These are phyloP conservation scores for Maudiozyma humilis DNA, from an alignment of 1,139 yeast genomes.

Conservation along the genomic window DNA sequence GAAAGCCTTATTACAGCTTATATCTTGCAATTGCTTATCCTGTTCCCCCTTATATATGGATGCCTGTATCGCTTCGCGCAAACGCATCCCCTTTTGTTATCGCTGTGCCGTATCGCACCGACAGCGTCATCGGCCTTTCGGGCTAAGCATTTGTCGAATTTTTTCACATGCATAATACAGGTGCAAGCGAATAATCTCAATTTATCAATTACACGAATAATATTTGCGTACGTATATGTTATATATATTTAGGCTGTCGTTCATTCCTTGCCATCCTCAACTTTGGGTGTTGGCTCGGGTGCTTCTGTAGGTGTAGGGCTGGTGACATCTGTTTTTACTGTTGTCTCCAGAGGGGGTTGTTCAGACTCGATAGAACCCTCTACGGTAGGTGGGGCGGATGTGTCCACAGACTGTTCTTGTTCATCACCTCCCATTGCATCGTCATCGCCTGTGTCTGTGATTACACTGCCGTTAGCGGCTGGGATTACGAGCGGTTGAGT, in stretches of 20 bases:
- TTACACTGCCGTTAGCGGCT: neutral
- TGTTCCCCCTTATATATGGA: no score
- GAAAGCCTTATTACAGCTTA: no score
- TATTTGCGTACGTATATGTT: no score
- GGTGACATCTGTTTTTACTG: no score
- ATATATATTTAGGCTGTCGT: no score
- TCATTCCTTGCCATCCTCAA: no score
- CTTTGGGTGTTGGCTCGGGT: no score
- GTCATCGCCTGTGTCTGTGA: neutral
- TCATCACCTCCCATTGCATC: neutral
- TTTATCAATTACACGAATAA: no score
- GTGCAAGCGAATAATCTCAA: neutral
- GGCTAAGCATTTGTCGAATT: no score
- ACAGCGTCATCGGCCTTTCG: neutral
- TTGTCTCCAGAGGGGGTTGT: neutral
- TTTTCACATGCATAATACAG: neutral
- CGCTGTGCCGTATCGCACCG: neutral
- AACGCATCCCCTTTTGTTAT: neutral
- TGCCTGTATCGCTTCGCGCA: neutral
- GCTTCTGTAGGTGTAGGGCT: no score
- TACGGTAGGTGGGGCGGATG: neutral
- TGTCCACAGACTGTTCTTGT: neutral
- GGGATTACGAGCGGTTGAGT: constrained; percentile 8
- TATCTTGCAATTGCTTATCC: no score
- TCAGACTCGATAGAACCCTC: neutral